phyloP scores from a whole-genome alignment of 2,329 filamentous ascomycete genomes.

The Colletotrichum euphorbiae region DNA sequence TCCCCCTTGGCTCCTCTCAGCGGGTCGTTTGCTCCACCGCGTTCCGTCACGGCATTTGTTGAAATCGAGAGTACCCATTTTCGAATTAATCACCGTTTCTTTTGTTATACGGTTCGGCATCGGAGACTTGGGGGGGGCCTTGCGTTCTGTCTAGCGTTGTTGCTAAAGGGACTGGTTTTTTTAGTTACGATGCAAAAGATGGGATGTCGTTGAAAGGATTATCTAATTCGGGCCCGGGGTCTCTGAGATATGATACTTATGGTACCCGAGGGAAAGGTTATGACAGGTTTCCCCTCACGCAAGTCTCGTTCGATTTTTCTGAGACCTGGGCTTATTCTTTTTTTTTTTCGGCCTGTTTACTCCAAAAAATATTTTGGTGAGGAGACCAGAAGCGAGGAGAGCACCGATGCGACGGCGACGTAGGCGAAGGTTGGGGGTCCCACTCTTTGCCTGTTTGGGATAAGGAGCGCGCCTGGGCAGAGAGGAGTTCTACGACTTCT shows the following conservation, averaged over 20 bases:
- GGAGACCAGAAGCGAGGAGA: background rate
- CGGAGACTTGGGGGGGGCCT: too few relatives aligned
- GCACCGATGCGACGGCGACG: background rate
- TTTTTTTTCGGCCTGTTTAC: constrained; percentile 1
- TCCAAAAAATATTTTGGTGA: constrained; percentile 23
- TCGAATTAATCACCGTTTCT: background rate
- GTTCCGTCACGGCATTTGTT: background rate
- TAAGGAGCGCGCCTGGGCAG: background rate
- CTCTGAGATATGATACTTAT: background rate
- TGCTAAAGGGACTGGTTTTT: too few relatives aligned
- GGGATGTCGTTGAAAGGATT: constrained; percentile 38
- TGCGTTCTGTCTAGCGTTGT: too few relatives aligned
- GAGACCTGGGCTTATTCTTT: constrained; percentile 21
- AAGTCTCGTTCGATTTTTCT: constrained; percentile 31
- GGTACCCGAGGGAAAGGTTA: constrained; percentile 11
- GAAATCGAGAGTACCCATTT: background rate
- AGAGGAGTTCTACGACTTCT: too few relatives aligned
- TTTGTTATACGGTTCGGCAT: background rate
- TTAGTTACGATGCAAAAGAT: constrained; percentile 6
- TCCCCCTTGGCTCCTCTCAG: background rate
- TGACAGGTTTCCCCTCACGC: constrained; percentile 37
- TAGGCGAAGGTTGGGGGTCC: background rate
- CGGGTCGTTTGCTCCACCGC: constrained; percentile 6
- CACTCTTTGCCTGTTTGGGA: constrained; percentile 25
- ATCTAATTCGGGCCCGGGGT: constrained; percentile 18